Evolutionary conservation across 805 yeast species (phyloP).

Genomic region (Candida cerambycidarum): DNA sequence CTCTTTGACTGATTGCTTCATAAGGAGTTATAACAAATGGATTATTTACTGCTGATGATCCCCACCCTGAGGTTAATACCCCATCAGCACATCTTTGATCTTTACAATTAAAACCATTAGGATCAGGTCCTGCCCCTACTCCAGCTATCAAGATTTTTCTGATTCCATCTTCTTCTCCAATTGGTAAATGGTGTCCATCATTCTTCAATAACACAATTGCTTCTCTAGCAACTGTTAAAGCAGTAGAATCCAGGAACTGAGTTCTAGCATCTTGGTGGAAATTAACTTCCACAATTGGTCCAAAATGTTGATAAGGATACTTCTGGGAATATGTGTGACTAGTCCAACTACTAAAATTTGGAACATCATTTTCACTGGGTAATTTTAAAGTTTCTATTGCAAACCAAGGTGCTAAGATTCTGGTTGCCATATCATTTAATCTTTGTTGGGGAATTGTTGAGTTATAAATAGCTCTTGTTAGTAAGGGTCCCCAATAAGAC

Average conservation of each 20-base stretch:
- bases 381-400: conserved; percentile 37
- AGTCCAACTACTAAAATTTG: conserved; percentile 62
- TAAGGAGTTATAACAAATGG: conserved; percentile 59
- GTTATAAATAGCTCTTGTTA: conserved; percentile 56
- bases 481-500: conserved; percentile 57
- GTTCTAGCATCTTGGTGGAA: conserved; percentile 55
- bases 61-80: conserved; percentile 61
- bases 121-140: conserved; percentile 50
- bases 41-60: conserved; percentile 58
- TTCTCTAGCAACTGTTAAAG: conserved; percentile 56
- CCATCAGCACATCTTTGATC: conserved; percentile 57
- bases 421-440: conserved; percentile 60
- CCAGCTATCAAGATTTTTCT: conserved; percentile 50
- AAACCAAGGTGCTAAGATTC: conserved; percentile 59
- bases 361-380: conserved; percentile 43
- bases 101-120: conserved; percentile 52
- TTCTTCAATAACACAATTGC: conserved; percentile 58
- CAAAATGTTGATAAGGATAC: conserved; percentile 52
- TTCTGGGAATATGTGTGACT: conserved; percentile 53
- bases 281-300: conserved; percentile 54
- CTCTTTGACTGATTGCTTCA: conserved; percentile 52
- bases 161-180: conserved; percentile 41
- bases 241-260: conserved; percentile 46
- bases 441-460: conserved; percentile 53
- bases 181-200: conserved; percentile 51